Conservation (phyloP, 305 asterid genomes). For the Fraxinus sp. region DNA sequence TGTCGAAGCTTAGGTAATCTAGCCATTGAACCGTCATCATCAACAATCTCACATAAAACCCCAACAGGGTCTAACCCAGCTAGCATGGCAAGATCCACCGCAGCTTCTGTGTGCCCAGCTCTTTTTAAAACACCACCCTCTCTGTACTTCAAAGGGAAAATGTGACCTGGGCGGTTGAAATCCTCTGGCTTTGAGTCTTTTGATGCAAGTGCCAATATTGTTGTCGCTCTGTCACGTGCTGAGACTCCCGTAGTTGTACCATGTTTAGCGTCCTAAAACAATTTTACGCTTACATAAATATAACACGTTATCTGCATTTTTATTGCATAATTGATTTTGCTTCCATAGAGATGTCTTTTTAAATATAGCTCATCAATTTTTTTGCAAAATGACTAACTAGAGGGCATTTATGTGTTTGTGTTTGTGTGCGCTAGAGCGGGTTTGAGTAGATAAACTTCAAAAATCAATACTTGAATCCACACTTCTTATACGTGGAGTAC, state of each 20-base stretch:
- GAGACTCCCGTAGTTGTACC: constrained; percentile 98
- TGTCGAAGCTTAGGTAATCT: constrained; percentile 76
- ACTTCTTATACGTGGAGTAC: not conserved
- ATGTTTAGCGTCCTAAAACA: constrained; percentile 77
- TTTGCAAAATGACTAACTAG: not conserved
- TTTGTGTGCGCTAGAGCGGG: not conserved
- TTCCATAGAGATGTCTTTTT: not conserved
- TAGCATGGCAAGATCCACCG: constrained; percentile 80
- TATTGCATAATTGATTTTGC: constrained; percentile 3
- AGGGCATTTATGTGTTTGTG: not conserved
- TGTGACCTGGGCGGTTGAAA: constrained; percentile 98
- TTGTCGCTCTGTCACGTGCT: constrained; percentile 86
- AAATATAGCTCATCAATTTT: not conserved
- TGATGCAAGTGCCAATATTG: constrained; percentile 79
- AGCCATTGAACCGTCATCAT: constrained; percentile 99
- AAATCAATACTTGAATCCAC: not conserved
- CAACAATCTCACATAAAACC: constrained; percentile 91
- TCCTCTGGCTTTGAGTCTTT: constrained; percentile 84
- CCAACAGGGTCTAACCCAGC: constrained; percentile 88
- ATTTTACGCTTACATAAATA: not conserved
- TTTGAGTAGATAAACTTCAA: not conserved
- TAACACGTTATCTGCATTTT: not conserved
- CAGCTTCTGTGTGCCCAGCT: constrained; percentile 99
- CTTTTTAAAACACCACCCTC: constrained; percentile 94
- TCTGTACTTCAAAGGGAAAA: constrained; percentile 86